These are phyloP conservation scores for Botrytis paeoniae DNA, from an alignment of 2,329 filamentous ascomycete genomes.

Conservation along the genomic window DNA sequence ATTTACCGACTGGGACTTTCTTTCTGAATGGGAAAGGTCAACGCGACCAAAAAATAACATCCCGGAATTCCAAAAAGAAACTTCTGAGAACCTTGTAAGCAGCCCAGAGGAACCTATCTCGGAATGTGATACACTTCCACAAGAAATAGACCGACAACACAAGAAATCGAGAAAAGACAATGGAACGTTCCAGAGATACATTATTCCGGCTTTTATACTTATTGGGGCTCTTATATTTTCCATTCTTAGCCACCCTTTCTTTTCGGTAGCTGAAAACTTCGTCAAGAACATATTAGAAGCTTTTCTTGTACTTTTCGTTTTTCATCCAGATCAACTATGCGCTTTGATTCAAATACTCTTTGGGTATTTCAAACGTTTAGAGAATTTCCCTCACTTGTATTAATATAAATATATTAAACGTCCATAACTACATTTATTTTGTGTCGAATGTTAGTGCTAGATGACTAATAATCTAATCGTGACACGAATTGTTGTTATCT, in stretches of 20 bases:
- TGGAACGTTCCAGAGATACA: not conserved
- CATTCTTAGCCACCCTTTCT: not conserved
- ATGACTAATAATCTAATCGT: not conserved
- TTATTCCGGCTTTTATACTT: not conserved
- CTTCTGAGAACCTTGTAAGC: not conserved
- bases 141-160: not conserved
- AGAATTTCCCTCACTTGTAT: not conserved
- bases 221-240: not conserved
- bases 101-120: not conserved
- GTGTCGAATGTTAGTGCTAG: too few species aligned
- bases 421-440: too few species aligned
- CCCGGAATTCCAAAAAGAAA: not conserved
- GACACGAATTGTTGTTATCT: not conserved
- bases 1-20: not conserved
- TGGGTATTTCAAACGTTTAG: not conserved
- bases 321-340: not conserved
- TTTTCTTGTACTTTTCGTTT: not conserved
- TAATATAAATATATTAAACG: not conserved
- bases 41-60: accelerated
- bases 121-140: not conserved
- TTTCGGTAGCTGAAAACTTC: not conserved
- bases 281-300: not conserved
- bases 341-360: not conserved
- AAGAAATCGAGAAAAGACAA: not conserved
- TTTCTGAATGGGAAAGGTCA: not conserved